Conservation (phyloP, 345 rosid species). For the Leavenworthia alabamica region DNA sequence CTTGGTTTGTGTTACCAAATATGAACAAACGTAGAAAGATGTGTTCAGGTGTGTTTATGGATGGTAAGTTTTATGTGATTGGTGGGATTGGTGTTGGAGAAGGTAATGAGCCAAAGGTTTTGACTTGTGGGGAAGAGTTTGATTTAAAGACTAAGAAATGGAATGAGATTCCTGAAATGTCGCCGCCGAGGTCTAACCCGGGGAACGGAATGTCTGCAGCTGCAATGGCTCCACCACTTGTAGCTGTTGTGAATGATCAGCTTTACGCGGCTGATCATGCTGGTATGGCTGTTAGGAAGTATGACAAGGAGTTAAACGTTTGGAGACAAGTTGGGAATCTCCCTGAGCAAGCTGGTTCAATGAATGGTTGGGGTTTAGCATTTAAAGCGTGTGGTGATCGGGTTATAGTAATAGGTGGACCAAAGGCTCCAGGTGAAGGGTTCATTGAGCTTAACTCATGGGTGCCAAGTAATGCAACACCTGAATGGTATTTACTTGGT, state of each 20-base stretch:
- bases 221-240: slow-evolving; percentile 66
- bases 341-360: slow-evolving; percentile 49
- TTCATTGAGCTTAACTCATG: slow-evolving; percentile 64
- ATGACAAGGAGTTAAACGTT: slow-evolving; percentile 40
- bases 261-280: slow-evolving; percentile 72
- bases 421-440: slow-evolving; percentile 41
- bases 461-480: slow-evolving; percentile 55
- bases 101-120: slow-evolving; percentile 19
- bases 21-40: slow-evolving; percentile 65
- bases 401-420: slow-evolving; percentile 58
- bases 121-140: slow-evolving; percentile 61
- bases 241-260: slow-evolving; percentile 65
- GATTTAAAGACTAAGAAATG: slow-evolving; percentile 51
- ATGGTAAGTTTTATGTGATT: slow-evolving; percentile 66
- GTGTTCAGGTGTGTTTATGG: slow-evolving; percentile 80
- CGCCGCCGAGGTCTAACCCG: slow-evolving; percentile 30
- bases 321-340: slow-evolving; percentile 54
- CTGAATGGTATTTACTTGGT: slow-evolving; percentile 57
- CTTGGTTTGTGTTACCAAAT: slow-evolving; percentile 51
- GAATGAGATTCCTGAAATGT: slow-evolving; percentile 60
- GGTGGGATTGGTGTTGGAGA: slow-evolving; percentile 59
- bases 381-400: slow-evolving; percentile 71
- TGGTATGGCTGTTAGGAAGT: slow-evolving; percentile 43
- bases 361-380: slow-evolving; percentile 86
- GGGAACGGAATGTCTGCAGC: slow-evolving; percentile 30